Evolutionary conservation across 257 asterid genomes (phyloP).

Genomic region (Eucommia ulmoides): DNA sequence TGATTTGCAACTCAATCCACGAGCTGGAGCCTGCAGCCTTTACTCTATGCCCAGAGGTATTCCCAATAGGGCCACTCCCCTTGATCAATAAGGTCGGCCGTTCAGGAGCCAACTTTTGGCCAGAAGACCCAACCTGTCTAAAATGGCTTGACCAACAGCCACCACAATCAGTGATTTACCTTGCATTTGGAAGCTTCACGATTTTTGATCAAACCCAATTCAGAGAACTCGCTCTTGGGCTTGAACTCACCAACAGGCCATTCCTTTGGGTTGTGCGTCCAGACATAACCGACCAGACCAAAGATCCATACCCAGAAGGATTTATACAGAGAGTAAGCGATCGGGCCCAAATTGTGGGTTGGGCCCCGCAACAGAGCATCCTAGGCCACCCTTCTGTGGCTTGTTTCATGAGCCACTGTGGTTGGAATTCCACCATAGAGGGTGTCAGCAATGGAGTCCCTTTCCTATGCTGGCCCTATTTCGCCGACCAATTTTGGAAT

Average conservation of each 20-base stretch:
- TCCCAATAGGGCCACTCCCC: constrained; percentile 33
- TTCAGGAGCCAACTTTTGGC: constrained; percentile 25
- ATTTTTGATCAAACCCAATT: neutral
- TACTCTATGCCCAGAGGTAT: constrained; percentile 13
- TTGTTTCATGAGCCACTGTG: constrained; percentile 15
- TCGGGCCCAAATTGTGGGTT: constrained; percentile 3
- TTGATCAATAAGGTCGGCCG: constrained; percentile 12
- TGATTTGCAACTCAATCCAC: constrained; percentile 21
- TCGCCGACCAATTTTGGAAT: constrained; percentile 8
- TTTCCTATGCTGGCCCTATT: constrained; percentile 14
- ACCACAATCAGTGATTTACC: constrained; percentile 23
- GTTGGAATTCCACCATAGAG: constrained; percentile 14
- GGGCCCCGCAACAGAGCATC: constrained; percentile 15
- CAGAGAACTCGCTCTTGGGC: neutral
- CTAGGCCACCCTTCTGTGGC: constrained; percentile 14
- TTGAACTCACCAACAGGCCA: neutral
- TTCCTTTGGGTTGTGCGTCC: constrained; percentile 1
- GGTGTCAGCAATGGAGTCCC: constrained; percentile 14
- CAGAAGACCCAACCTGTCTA: constrained; percentile 22
- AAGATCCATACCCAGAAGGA: constrained; percentile 5
- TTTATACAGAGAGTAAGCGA: neutral
- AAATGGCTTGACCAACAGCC: constrained; percentile 31
- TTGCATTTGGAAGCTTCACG: constrained; percentile 23
- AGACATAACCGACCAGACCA: neutral
- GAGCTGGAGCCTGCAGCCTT: constrained; percentile 27